Conservation (phyloP, 345 rosid species). For the Bruguiera parviflora region DNA sequence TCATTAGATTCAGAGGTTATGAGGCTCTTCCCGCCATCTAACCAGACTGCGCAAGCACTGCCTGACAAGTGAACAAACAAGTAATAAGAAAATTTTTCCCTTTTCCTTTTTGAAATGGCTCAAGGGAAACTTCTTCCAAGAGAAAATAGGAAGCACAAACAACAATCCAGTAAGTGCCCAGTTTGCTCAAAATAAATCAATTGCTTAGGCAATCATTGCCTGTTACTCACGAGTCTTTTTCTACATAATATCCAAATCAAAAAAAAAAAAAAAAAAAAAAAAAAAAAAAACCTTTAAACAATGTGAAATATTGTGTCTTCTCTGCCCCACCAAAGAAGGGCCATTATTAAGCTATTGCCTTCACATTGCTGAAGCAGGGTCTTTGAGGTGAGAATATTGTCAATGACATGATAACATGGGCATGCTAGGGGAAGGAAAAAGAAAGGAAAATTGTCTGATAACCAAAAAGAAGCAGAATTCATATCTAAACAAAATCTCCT, state of each 20-base stretch:
- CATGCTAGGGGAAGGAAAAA: background rate
- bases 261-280: background rate
- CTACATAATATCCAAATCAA: too few species aligned
- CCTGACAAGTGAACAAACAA: constrained; percentile 34
- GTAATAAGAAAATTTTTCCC: background rate
- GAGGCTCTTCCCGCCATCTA: constrained; percentile 39
- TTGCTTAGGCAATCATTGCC: too few species aligned
- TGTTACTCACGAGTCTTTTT: too few species aligned
- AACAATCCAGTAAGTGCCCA: too few species aligned
- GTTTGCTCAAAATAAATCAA: background rate
- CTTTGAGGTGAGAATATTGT: too few species aligned
- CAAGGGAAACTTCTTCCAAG: constrained; percentile 1
- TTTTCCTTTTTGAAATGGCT: background rate
- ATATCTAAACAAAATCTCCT: background rate
- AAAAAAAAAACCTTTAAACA: background rate
- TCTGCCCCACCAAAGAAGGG: background rate
- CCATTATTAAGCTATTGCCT: background rate
- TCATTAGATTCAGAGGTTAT: constrained; percentile 19
- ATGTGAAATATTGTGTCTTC: background rate
- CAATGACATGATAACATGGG: background rate
- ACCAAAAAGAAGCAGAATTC: background rate
- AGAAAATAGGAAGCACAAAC: background rate
- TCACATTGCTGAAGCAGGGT: too few species aligned
- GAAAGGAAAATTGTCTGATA: background rate
- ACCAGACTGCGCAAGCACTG: constrained; percentile 57